Percentiles rank a stretch among this genome's conserved stretches.
phyloP scores from a whole-genome alignment of 345 rosid species.

The Lepidium aucheri region DNA sequence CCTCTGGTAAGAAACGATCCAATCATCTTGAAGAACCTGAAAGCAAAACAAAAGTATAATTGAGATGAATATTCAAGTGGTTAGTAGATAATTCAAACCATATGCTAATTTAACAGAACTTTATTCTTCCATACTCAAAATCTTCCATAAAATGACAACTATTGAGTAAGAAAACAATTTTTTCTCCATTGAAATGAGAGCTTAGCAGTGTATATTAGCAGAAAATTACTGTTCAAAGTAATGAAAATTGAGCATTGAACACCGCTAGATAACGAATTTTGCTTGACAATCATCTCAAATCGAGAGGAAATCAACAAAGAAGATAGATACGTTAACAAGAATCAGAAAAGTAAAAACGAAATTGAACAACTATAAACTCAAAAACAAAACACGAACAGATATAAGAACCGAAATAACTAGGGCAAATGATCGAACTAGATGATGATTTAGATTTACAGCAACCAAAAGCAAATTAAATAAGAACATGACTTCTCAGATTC shows the following conservation, averaged over 20 bases:
- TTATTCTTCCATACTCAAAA: not conserved
- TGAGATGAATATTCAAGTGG: not conserved
- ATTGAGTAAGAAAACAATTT: not conserved
- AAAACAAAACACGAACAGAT: not conserved
- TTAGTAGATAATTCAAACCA: not conserved
- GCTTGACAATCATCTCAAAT: not conserved
- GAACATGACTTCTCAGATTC: not conserved
- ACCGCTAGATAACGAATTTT: not conserved
- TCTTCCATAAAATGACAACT: not conserved
- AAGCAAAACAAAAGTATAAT: not conserved
- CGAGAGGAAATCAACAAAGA: not conserved
- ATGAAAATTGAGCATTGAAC: not conserved
- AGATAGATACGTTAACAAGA: not conserved
- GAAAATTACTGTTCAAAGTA: not conserved
- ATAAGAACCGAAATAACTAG: conserved; percentile 2
- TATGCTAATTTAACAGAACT: not conserved
- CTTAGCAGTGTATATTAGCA: not conserved
- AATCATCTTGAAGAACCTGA: conserved; percentile 33
- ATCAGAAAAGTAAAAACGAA: not conserved
- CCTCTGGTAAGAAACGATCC: conserved; percentile 62
- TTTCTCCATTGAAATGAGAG: not conserved
- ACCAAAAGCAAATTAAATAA: not conserved
- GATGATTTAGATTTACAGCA: conserved; percentile 5
- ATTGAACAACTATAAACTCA: not conserved
- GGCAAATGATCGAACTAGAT: conserved; percentile 1